phyloP scores from a whole-genome alignment of 1,139 yeast species.

The Kodamaea arcana region DNA sequence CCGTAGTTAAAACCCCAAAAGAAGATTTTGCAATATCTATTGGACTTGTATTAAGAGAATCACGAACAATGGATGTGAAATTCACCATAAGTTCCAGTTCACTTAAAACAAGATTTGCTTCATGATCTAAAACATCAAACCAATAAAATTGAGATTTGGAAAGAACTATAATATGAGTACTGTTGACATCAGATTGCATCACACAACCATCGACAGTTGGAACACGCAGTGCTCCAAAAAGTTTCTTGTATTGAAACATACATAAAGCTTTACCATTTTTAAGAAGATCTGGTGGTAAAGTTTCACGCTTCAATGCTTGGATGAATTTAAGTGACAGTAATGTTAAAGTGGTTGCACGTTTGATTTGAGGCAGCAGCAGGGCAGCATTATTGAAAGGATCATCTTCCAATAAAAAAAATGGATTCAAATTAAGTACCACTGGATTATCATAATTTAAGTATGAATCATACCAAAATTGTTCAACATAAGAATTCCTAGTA shows the following conservation, averaged over 20 bases:
- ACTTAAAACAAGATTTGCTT: conserved; percentile 63
- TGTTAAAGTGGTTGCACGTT: conserved; percentile 79
- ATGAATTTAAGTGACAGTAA: conserved; percentile 74
- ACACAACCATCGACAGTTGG: conserved; percentile 78
- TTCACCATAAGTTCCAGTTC: conserved; percentile 75
- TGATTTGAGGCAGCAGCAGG: conserved; percentile 59
- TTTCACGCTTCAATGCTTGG: conserved; percentile 71
- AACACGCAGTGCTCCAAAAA: conserved; percentile 83
- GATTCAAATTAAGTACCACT: conserved; percentile 82
- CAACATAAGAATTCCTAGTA: conserved; percentile 72
- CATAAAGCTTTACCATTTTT: conserved; percentile 67
- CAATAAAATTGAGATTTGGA: conserved; percentile 88
- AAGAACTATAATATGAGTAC: conserved; percentile 80
- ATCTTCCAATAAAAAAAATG: conserved; percentile 82
- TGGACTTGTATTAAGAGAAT: conserved; percentile 57
- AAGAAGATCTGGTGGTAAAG: conserved; percentile 67
- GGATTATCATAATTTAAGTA: conserved; percentile 84
- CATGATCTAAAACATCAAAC: conserved; percentile 81
- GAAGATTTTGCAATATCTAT: conserved; percentile 75
- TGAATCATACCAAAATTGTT: conserved; percentile 91
- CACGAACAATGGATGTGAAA: conserved; percentile 70
- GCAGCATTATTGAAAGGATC: conserved; percentile 77
- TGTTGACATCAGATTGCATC: conserved; percentile 72
- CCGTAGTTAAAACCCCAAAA: conserved; percentile 86
- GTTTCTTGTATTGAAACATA: conserved; percentile 84